Percentiles rank a stretch among this genome's conserved stretches.
Evolutionary conservation across 768 basidiomycete genomes (phyloP).

Genomic region (Boletus rufocinnamomeus): DNA sequence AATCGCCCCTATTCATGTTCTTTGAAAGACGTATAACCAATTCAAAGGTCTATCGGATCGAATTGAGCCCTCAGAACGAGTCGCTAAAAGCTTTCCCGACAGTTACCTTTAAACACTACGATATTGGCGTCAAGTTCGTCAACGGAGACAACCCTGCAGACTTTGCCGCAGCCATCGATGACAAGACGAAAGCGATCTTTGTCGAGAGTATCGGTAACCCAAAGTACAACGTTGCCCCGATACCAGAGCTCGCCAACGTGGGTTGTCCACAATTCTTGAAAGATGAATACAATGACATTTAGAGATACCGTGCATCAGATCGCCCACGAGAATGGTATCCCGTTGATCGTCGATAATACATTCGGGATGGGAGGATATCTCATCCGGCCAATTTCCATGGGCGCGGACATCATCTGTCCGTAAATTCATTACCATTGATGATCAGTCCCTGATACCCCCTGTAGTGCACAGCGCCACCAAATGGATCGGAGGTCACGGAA

Average conservation of each 20-base stretch:
- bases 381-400: slow-evolving; percentile 66
- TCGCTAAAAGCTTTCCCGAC: background rate
- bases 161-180: slow-evolving; percentile 70
- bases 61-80: no score
- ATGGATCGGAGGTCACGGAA: slow-evolving; percentile 85
- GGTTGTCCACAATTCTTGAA: background rate
- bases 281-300: background rate
- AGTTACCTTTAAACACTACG: slow-evolving; percentile 23
- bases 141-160: slow-evolving; percentile 52
- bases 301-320: slow-evolving; percentile 39
- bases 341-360: slow-evolving; percentile 80
- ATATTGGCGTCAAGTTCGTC: slow-evolving; percentile 47
- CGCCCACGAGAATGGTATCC: slow-evolving; percentile 71
- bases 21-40: slow-evolving; percentile 20
- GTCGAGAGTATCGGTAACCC: slow-evolving; percentile 84
- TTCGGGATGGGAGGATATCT: slow-evolving; percentile 75
- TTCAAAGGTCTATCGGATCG: slow-evolving; percentile 16
- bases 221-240: slow-evolving; percentile 64
- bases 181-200: slow-evolving; percentile 74
- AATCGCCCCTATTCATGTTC: background rate
- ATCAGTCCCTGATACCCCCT: background rate
- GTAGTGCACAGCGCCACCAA: slow-evolving; percentile 76
- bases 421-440: background rate
- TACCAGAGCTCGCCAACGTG: slow-evolving; percentile 70
- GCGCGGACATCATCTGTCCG: slow-evolving; percentile 75